A percentile compares a stretch with the other conserved stretches of the same genome.
Evolutionary conservation across 2,329 filamentous ascomycete species (phyloP).

Genomic region (Colletotrichum caudatum): DNA sequence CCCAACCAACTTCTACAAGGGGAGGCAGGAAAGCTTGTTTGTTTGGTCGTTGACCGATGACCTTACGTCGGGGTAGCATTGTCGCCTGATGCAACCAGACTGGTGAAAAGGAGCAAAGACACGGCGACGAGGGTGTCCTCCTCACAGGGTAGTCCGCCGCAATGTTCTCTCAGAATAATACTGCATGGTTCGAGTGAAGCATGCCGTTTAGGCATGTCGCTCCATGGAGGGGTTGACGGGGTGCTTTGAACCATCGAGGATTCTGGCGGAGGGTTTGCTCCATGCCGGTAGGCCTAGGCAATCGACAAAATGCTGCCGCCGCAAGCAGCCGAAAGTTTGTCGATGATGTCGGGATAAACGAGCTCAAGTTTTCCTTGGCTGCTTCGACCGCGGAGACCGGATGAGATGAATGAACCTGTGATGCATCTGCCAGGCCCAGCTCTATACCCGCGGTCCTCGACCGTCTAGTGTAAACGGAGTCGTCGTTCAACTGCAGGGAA

Average conservation of each 20-base stretch:
- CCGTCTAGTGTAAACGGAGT: not conserved
- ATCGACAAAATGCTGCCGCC: slow-evolving; percentile 22
- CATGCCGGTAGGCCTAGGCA: slow-evolving; percentile 12
- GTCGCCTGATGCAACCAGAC: slow-evolving; percentile 5
- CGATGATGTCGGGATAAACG: slow-evolving; percentile 10
- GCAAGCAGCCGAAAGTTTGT: slow-evolving; percentile 38
- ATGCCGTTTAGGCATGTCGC: not conserved
- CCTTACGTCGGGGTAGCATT: slow-evolving; percentile 11
- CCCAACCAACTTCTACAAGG: slow-evolving; percentile 11
- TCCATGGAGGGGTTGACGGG: slow-evolving; percentile 3
- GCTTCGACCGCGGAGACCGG: not conserved
- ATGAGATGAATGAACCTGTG: slow-evolving; percentile 7
- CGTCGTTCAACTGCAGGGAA: not conserved
- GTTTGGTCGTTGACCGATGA: slow-evolving; percentile 12
- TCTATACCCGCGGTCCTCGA: not conserved
- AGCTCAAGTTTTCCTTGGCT: not conserved
- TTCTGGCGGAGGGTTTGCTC: slow-evolving; percentile 31
- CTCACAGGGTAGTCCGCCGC: not conserved
- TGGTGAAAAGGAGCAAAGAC: not conserved
- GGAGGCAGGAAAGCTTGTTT: slow-evolving; percentile 25
- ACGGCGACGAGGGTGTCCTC: not conserved
- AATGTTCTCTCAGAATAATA: not conserved
- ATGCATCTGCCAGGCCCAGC: not conserved
- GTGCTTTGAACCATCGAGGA: slow-evolving; percentile 6
- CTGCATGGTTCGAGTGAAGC: no score